Evolutionary conservation across 495 filamentous ascomycete genomes (phyloP).

Genomic region (Platismatia glauca): DNA sequence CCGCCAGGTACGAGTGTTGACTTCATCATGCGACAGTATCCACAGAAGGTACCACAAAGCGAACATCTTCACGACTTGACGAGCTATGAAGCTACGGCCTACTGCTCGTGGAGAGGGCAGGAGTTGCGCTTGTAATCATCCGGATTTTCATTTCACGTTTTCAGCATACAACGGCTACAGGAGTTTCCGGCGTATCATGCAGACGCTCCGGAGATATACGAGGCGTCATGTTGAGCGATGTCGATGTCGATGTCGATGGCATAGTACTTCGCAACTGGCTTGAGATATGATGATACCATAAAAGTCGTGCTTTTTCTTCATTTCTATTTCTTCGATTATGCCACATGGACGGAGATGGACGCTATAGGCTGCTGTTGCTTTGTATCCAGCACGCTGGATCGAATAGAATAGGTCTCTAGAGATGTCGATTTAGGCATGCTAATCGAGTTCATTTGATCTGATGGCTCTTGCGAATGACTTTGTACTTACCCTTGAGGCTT

Average conservation of each 20-base stretch:
- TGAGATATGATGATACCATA: conserved; percentile 19
- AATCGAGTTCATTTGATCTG: not conserved
- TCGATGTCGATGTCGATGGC: not conserved
- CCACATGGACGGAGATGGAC: not conserved
- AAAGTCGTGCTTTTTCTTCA: conserved; percentile 13
- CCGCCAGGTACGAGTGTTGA: not conserved
- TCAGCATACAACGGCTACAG: not conserved
- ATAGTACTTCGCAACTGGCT: conserved; percentile 3
- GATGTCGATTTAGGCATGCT: not conserved
- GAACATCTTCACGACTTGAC: conserved; percentile 2
- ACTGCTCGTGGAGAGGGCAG: conserved; percentile 3
- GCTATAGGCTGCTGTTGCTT: not conserved
- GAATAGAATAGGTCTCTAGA: not conserved
- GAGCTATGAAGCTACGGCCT: conserved; percentile 18
- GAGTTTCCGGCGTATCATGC: not conserved
- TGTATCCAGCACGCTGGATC: not conserved
- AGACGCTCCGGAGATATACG: not conserved
- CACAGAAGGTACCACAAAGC: not conserved
- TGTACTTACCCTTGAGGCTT: not conserved
- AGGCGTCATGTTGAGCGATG: conserved; percentile 7
- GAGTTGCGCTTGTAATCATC: conserved; percentile 6
- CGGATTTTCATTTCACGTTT: conserved; percentile 2
- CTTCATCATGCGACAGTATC: not conserved
- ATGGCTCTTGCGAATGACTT: not conserved
- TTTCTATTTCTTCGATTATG: not conserved